Conservation (phyloP, 495 filamentous ascomycete genomes). For the Evansstolkia leycettana region DNA sequence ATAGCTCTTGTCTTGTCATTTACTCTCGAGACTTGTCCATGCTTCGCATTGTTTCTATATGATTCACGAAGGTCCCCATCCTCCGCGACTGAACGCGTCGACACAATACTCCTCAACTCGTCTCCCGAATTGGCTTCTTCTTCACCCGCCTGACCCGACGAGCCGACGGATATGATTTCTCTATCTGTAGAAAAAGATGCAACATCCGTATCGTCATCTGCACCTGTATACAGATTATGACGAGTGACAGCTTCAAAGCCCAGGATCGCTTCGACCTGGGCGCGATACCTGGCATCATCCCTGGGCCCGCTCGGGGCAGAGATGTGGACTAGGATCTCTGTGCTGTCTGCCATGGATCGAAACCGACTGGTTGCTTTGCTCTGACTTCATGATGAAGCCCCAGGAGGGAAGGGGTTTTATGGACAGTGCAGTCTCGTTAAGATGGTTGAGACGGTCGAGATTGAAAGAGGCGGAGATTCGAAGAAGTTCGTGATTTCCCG, state of each 20-base stretch:
- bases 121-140: conserved; percentile 4
- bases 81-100: background rate
- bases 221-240: conserved; percentile 10
- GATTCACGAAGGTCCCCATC: background rate
- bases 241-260: conserved; percentile 35
- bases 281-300: conserved; percentile 54
- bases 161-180: background rate
- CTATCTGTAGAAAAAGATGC: background rate
- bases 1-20: no score
- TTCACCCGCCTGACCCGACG: background rate
- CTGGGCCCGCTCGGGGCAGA: conserved; percentile 45
- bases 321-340: conserved; percentile 59
- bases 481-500: no score
- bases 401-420: background rate
- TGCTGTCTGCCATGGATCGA: conserved; percentile 1
- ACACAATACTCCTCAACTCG: conserved; percentile 1
- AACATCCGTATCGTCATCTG: background rate
- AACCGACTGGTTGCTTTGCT: background rate
- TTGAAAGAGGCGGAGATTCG: no score
- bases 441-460: no score
- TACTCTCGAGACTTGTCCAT: no score
- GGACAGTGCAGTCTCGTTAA: background rate
- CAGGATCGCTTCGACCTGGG: conserved; percentile 47
- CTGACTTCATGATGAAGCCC: background rate
- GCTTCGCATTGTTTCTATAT: no score